Evolutionary conservation across 2,329 filamentous ascomycete genomes (phyloP).

Genomic region (Didymella pinodella): DNA sequence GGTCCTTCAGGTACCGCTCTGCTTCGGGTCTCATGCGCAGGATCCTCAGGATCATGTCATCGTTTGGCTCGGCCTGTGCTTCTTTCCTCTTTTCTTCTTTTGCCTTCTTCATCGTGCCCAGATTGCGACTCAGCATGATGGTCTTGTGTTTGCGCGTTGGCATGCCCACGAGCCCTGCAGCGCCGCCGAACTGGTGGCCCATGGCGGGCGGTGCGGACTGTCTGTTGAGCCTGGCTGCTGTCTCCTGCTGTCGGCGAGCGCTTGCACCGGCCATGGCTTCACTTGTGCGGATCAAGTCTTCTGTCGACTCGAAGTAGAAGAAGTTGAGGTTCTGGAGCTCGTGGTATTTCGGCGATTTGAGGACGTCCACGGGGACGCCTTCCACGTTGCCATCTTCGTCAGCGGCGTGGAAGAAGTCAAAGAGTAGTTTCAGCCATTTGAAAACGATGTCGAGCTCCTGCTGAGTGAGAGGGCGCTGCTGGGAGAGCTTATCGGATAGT

Average conservation of each 20-base stretch:
- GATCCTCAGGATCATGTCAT: conserved; percentile 97
- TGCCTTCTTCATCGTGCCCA: conserved; percentile 94
- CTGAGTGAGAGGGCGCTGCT: conserved; percentile 81
- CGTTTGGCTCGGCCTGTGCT: conserved; percentile 93
- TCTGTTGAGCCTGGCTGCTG: conserved; percentile 64
- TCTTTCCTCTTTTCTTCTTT: conserved; percentile 97
- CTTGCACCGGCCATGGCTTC: conserved; percentile 94
- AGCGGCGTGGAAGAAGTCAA: conserved; percentile 92
- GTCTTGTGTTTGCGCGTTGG: conserved; percentile 57
- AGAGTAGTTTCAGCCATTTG: conserved; percentile 88
- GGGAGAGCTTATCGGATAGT: conserved; percentile 90
- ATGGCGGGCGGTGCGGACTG: conserved; percentile 71
- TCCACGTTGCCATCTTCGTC: conserved; percentile 87
- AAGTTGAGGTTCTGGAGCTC: conserved; percentile 96
- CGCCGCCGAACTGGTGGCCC: conserved; percentile 61
- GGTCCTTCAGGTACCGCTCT: conserved; percentile 82
- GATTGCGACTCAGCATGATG: conserved; percentile 92
- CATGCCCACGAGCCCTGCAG: conserved; percentile 69
- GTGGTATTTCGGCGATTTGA: conserved; percentile 98
- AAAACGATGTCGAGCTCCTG: conserved; percentile 95
- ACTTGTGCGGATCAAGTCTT: conserved; percentile 91
- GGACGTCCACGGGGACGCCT: conserved; percentile 86
- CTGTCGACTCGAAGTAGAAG: conserved; percentile 95
- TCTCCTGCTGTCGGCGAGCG: conserved; percentile 76
- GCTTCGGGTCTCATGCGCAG: conserved; percentile 95